Conservation (phyloP, 495 filamentous ascomycete genomes). For the Daldinia concentrica region DNA sequence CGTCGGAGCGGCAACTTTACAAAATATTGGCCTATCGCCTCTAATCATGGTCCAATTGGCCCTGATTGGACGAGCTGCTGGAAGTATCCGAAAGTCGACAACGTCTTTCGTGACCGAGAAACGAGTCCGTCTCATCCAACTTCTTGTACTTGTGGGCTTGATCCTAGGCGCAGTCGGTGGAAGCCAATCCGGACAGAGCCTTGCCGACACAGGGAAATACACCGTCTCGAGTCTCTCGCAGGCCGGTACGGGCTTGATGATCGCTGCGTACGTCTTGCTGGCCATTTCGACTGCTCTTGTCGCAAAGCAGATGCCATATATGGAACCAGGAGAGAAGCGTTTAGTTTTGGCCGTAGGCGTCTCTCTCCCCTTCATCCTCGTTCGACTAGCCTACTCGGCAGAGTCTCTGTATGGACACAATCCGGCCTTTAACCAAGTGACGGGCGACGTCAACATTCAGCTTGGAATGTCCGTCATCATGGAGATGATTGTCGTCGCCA, state of each 20-base stretch:
- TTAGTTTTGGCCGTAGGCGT: constrained; percentile 45
- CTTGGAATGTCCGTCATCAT: constrained; percentile 51
- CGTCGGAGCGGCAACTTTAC: constrained; percentile 44
- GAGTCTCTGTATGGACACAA: constrained; percentile 40
- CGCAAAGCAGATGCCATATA: constrained; percentile 34
- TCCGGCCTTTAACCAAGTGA: constrained; percentile 41
- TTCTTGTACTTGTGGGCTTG: constrained; percentile 43
- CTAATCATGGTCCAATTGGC: constrained; percentile 46
- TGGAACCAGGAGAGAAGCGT: constrained; percentile 48
- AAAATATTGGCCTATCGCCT: constrained; percentile 47
- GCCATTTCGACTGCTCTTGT: constrained; percentile 36
- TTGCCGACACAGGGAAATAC: constrained; percentile 30
- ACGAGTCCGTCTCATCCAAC: constrained; percentile 38
- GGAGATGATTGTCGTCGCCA: constrained; percentile 50
- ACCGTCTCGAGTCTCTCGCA: constrained; percentile 39
- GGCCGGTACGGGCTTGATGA: constrained; percentile 43
- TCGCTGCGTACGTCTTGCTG: constrained; percentile 44
- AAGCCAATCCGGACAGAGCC: constrained; percentile 15
- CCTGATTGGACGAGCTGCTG: constrained; percentile 45
- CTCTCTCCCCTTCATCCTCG: constrained; percentile 52
- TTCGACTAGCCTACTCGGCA: constrained; percentile 49
- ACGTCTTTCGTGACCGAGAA: constrained; percentile 35
- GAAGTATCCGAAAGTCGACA: constrained; percentile 27
- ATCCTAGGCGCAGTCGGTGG: constrained; percentile 50
- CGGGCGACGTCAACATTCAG: constrained; percentile 40